These are phyloP conservation scores for Lignosus rhinocerotis DNA, from an alignment of 1,284 basidiomycete genomes.

Conservation along the genomic window DNA sequence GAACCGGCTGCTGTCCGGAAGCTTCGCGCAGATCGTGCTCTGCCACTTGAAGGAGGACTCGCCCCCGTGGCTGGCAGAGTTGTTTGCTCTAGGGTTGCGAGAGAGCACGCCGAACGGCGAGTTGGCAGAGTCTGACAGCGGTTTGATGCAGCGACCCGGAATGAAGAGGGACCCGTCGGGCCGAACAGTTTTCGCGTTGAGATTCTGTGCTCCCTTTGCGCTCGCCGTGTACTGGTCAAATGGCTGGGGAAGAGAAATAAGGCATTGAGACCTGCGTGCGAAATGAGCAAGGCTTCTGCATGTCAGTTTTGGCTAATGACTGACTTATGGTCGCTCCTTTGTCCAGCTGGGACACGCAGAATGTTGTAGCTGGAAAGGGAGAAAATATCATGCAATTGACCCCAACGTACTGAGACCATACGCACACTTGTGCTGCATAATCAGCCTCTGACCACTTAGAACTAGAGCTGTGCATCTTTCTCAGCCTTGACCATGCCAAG, in stretches of 20 bases:
- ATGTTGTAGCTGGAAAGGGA: constrained; percentile 44
- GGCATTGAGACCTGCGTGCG: constrained; percentile 44
- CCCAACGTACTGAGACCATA: not conserved
- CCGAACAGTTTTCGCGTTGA: constrained; percentile 45
- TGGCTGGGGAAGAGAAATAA: constrained; percentile 52
- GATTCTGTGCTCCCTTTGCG: constrained; percentile 37
- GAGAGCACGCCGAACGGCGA: constrained; percentile 51
- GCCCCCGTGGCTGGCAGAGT: constrained; percentile 35
- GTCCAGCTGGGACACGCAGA: constrained; percentile 47
- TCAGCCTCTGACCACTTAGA: constrained; percentile 56
- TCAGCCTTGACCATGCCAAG: constrained; percentile 45
- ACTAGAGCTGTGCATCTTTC: constrained; percentile 42
- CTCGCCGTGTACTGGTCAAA: constrained; percentile 29
- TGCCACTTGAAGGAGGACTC: constrained; percentile 54
- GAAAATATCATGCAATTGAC: not conserved
- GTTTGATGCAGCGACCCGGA: constrained; percentile 37
- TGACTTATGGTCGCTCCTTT: constrained; percentile 44
- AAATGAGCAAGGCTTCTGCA: not conserved
- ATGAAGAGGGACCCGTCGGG: constrained; percentile 54
- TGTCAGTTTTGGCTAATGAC: not conserved
- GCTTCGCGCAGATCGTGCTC: constrained; percentile 46
- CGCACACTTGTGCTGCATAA: constrained; percentile 55
- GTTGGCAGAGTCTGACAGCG: constrained; percentile 41
- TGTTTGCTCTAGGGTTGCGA: constrained; percentile 36
- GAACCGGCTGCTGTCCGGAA: constrained; percentile 46